Base-by-base conservation (phyloP, 2,329 filamentous ascomycete species). In the Fusarium fujikuroi region DNA sequence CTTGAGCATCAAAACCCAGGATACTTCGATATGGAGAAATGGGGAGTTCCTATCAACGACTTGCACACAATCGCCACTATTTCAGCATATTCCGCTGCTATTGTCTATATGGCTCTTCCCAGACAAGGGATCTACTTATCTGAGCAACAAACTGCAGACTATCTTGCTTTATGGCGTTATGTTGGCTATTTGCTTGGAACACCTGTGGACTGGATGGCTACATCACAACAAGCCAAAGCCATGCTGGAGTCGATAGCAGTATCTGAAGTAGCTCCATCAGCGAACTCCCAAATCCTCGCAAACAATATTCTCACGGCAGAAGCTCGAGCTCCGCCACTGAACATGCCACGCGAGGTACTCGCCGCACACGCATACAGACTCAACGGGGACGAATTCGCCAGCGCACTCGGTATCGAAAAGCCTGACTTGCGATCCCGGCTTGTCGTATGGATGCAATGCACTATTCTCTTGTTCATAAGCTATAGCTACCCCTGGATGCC, bases 121-220 rank as follows among this genome's bases (percentile, higher is more conserved):
- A 86, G 92, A 0, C 93, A 95, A 81, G 93, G 93, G 5, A 90
- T 95, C 61, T 91, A 84, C 73, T 82, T 93, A 32, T 86, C 87
- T 0, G 65, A 85, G 34, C 87, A 88, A 64, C 92, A 95, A 78
- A 89, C 88, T 5, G 78, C 79, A 4, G 92, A 95, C 76, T 95
- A 93, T 78, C 85, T 93, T 49, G 92, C 92, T 0, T 83, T 95
- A 2, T 95, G 93, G 92, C 87, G 93, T 6, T 92, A 93, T 71
- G 88, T 95, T 18, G 92, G 88, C 1, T 87, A 93, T 76, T 84
- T 95, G 36, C 87, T 94, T 76, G 93, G 93, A 18, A 90, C 89
- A 11, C 93, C 92, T 1, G 88, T 88, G 3, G 86, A 86, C 30
- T 87, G 85, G 72, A 90, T 94, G 77, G 84, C 85, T 3, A 88